Evolutionary conservation across 2,329 filamentous ascomycete genomes (phyloP).

Genomic region (Aspergillus proliferans): DNA sequence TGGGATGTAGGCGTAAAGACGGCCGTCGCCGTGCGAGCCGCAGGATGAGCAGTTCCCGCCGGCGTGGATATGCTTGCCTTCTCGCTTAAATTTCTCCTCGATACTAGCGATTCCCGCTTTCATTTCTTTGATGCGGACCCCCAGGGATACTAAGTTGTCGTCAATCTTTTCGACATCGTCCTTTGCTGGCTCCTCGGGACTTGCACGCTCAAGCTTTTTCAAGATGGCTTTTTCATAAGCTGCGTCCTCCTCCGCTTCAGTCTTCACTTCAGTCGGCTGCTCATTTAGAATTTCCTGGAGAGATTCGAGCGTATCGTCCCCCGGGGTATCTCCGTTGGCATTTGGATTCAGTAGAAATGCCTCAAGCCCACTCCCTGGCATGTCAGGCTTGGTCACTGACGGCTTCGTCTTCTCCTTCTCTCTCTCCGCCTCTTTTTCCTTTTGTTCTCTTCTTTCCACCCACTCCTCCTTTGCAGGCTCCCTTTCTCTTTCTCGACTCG

Average conservation of each 20-base stretch:
- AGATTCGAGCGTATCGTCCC: constrained; percentile 42
- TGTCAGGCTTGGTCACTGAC: constrained; percentile 28
- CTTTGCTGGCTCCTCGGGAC: constrained; percentile 14
- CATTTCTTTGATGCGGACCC: constrained; percentile 37
- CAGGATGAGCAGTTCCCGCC: constrained; percentile 19
- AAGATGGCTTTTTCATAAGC: constrained; percentile 27
- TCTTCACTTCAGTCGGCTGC: constrained; percentile 17
- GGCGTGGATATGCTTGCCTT: constrained; percentile 9
- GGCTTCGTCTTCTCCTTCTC: constrained; percentile 14
- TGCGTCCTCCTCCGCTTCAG: constrained; percentile 25
- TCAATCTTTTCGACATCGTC: constrained; percentile 33
- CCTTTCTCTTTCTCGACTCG: not conserved
- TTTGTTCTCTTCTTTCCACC: not conserved
- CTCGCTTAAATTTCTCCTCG: constrained; percentile 30
- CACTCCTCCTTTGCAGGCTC: not conserved
- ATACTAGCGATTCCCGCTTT: constrained; percentile 34
- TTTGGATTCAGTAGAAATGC: constrained; percentile 37
- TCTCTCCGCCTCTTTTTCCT: constrained; percentile 4
- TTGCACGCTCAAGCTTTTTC: constrained; percentile 16
- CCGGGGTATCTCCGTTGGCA: constrained; percentile 32
- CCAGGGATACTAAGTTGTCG: constrained; percentile 34
- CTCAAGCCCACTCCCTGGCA: constrained; percentile 39
- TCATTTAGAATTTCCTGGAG: constrained; percentile 37
- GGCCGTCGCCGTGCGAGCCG: constrained; percentile 18
- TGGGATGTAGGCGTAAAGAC: constrained; percentile 26